Base-by-base conservation (phyloP, 768 basidiomycete species). In the Auriscalpium vulgare region DNA sequence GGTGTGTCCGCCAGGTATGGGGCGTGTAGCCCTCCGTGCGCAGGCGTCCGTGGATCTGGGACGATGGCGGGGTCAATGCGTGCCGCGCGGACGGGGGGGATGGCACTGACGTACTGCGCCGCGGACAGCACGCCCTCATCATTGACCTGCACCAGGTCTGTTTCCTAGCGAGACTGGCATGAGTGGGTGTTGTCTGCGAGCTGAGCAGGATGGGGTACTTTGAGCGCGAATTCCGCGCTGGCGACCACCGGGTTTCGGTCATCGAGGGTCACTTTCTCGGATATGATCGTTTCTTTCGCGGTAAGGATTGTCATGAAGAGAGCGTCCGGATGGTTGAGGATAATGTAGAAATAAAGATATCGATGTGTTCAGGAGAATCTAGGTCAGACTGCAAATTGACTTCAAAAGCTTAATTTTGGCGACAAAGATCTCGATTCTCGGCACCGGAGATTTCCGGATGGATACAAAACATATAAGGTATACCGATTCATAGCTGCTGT, bases 1-100 rank as follows among this genome's bases (percentile, higher is more conserved):
- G 78, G 57, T 89, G 85, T 1, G 82, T 84, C 37, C 86, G 81
- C 91, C 91, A 94, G 46, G 88, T 85, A 44, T 84, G 80, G 11
- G 91, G 89, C 11, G 82, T 81, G 68, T 94, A 93, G 0, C 81
- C 75, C 68, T 88, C 85, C 1, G 72, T 65, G 43, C 71, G 65
- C 58, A 92, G 74, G 60, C 78, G 81, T 46, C 68, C 68, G 50
- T 76, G 78, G 52, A 92, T 87, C 90, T 91, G 59, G 8, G 53
- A 16, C n/a, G 40, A 17, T 40, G 43, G 38, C 14, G 34, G 17
- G 47, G 21, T 46, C 8, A 29, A 49, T 29, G 21, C 2, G 13
- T 40, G 13, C 1, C n/a, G 10, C 37, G 14, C 8, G 14, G 11
- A n/a, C 17, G 9, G 37, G 37, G 46, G 37, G 10, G 29, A 11